Conservation (phyloP, 2,329 filamentous ascomycete species). For the Fusarium mangiferae region DNA sequence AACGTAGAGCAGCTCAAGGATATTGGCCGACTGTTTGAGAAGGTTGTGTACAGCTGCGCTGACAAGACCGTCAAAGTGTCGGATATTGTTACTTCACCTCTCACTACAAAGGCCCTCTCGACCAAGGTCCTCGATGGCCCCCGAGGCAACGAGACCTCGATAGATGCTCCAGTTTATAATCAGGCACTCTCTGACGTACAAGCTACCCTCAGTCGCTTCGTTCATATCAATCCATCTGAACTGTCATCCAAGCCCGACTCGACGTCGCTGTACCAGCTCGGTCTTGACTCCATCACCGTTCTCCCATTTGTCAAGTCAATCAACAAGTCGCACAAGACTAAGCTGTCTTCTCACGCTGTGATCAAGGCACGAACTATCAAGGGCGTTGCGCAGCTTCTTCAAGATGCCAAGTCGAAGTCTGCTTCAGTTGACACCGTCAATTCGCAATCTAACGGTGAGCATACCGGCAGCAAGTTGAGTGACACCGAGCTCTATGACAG, state of each 20-base stretch:
- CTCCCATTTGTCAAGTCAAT: conserved; percentile 21
- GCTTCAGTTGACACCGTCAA: rapidly evolving
- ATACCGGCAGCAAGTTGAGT: rapidly evolving
- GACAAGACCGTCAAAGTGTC: neutral
- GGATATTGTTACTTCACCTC: neutral
- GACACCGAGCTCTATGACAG: neutral
- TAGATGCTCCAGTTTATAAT: neutral
- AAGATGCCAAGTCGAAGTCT: neutral
- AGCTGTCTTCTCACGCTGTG: neutral
- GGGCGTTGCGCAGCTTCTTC: neutral
- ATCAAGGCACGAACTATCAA: conserved; percentile 16
- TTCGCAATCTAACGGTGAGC: rapidly evolving
- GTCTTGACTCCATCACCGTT: conserved; percentile 14
- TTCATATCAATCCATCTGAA: neutral
- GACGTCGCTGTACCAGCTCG: conserved; percentile 13
- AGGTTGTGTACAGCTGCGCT: neutral
- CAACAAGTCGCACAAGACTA: conserved; percentile 10
- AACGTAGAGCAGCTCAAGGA: neutral
- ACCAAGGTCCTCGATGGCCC: rapidly evolving
- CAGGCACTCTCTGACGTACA: neutral
- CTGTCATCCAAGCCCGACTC: neutral
- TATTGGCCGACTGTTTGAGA: conserved; percentile 2
- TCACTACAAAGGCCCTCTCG: rapidly evolving
- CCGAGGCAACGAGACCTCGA: rapidly evolving
- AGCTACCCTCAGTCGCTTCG: neutral